Base-by-base conservation (phyloP, 1,139 yeast species). In the Kodamaea sp. region DNA sequence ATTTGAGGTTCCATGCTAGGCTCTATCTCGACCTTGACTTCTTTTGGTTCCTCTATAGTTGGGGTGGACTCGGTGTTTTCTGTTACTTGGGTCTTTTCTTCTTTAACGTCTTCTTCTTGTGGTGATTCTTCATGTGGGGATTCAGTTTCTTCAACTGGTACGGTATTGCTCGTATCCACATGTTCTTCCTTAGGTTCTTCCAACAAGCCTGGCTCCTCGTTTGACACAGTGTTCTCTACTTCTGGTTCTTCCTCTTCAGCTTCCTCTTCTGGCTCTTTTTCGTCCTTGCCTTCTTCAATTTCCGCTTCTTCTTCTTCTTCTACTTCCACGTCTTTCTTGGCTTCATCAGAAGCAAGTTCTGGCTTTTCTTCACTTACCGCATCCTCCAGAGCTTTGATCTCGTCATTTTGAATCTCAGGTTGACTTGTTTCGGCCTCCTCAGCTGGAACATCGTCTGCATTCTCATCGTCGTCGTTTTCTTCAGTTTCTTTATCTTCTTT, bases 51-150 rank as follows among this genome's bases (percentile, higher is more conserved):
- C 13, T 19, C 21, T 28, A 9, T 19, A 19, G 27, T 8, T 15
- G 27, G 27, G 9, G 21, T 13, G 14, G 14, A 19, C 20, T 24
- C 15, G 10, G 27, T 12, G 5, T 10, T 15, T n/a, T 24, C 26
- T 2, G 5, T 9, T 8, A 5, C 20, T 7, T 15, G n/a, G 21
- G 9, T 50, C 46, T 38, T 47, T 53, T 23, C 32, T 50, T 10
- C 37, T 4, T 18, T 14, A 13, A 19, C 27, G 4, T 31, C 35
- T 10, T 20, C 20, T 7, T 26, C 31, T 10, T 15, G 23, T 22
- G 15, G 12, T 14, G 15, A 14, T 12, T 29, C 27, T 15, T 29
- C 28, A 11, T 21, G 25, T 23, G n/a, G n/a, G n/a, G n/a, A n/a
- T n/a, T n/a, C n/a, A n/a, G n/a, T n/a, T n/a, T n/a, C n/a, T n/a